phyloP scores from a whole-genome alignment of 2,329 filamentous ascomycete species.

The Fusarium pseudoanthophilum region DNA sequence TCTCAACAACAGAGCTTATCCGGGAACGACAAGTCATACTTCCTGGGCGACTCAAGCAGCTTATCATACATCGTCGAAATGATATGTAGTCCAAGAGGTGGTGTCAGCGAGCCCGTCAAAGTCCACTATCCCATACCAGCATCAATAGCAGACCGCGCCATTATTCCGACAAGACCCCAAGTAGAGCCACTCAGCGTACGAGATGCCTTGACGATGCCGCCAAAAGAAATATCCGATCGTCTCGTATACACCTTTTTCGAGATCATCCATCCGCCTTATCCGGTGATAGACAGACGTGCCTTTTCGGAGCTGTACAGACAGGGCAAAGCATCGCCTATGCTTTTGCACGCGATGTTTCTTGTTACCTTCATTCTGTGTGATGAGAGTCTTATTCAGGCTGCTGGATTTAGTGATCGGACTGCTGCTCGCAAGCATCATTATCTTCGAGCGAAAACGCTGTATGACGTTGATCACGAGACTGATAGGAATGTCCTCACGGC shows the following conservation, averaged over 20 bases:
- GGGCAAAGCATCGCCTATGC: not conserved
- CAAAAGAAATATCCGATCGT: constrained; percentile 18
- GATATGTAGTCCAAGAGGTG: constrained; percentile 25
- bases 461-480: constrained; percentile 31
- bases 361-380: constrained; percentile 16
- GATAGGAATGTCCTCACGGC: constrained; percentile 10
- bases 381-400: constrained; percentile 13
- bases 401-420: constrained; percentile 21
- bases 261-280: constrained; percentile 24
- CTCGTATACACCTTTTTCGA: constrained; percentile 18
- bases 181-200: constrained; percentile 6
- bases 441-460: constrained; percentile 26
- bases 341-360: constrained; percentile 27
- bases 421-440: constrained; percentile 31
- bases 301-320: constrained; percentile 10
- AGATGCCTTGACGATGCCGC: constrained; percentile 17
- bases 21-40: constrained; percentile 2
- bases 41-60: constrained; percentile 28
- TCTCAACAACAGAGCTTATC: not conserved
- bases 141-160: constrained; percentile 23
- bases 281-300: not conserved
- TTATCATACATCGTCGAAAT: constrained; percentile 37
- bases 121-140: constrained; percentile 36
- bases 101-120: constrained; percentile 33
- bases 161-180: not conserved